phyloP scores from a whole-genome alignment of 1,284 basidiomycete species.

The Cutaneotrichosporon cutaneum region DNA sequence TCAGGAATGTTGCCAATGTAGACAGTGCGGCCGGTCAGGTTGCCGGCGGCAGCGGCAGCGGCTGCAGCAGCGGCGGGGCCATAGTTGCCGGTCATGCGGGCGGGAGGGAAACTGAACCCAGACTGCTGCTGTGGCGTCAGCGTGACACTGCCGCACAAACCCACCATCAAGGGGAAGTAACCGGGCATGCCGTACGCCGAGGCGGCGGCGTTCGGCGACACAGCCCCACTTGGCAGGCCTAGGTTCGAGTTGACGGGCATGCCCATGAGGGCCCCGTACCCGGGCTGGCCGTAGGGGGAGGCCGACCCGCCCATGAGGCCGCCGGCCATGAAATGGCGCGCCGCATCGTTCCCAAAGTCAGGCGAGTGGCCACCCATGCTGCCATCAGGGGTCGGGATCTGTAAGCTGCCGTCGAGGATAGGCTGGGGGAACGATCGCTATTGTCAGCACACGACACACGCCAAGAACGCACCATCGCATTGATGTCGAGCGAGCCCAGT shows the following conservation, averaged over 20 bases:
- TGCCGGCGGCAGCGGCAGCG: slow-evolving; percentile 67
- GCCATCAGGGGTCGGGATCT: slow-evolving; percentile 16
- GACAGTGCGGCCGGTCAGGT: slow-evolving; percentile 79
- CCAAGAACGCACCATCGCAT: slow-evolving; percentile 22
- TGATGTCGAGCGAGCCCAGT: slow-evolving; percentile 22
- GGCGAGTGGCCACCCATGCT: slow-evolving; percentile 24
- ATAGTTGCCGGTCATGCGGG: slow-evolving; percentile 55
- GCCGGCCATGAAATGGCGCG: slow-evolving; percentile 15
- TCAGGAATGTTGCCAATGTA: slow-evolving; percentile 95
- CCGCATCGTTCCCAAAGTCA: slow-evolving; percentile 23
- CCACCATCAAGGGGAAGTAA: slow-evolving; percentile 23
- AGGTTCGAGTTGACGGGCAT: slow-evolving; percentile 14
- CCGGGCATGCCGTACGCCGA: slow-evolving; percentile 16
- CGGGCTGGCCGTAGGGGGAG: slow-evolving; percentile 16
- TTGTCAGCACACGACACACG: slow-evolving; percentile 2
- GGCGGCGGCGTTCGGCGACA: not conserved
- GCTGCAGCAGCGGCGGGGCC: slow-evolving; percentile 67
- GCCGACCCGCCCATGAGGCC: slow-evolving; percentile 12
- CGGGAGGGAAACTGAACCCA: slow-evolving; percentile 46
- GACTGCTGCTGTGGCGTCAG: slow-evolving; percentile 12
- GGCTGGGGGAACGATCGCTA: slow-evolving; percentile 23
- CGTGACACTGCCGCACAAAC: not conserved
- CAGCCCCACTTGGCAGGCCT: not conserved
- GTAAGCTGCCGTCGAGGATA: slow-evolving; percentile 13
- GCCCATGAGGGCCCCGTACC: slow-evolving; percentile 11